phyloP scores from a whole-genome alignment of 1,284 basidiomycete species.

The Crepidotus sp. region DNA sequence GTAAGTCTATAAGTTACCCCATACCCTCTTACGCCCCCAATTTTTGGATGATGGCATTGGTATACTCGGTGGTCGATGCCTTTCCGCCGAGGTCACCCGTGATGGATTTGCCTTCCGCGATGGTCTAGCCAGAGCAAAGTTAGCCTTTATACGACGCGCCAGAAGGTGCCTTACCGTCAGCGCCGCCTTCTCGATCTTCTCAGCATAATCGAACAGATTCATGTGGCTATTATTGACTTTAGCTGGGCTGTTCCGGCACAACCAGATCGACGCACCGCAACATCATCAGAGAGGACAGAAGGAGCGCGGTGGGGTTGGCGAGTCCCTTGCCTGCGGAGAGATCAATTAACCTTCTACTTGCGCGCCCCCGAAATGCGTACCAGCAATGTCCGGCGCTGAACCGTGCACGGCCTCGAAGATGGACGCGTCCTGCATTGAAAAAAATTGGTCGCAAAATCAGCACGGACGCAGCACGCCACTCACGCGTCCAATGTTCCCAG shows the following conservation, averaged over 20 bases:
- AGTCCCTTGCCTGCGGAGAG: conserved; percentile 65
- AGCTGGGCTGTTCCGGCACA: conserved; percentile 12
- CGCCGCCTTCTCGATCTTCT: conserved; percentile 88
- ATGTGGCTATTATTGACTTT: conserved; percentile 66
- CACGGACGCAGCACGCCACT: conserved; percentile 22
- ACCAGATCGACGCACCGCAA: conserved; percentile 50
- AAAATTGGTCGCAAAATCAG: neutral
- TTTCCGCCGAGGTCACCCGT: conserved; percentile 92
- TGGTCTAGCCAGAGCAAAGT: conserved; percentile 51
- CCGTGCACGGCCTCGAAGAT: conserved; percentile 99
- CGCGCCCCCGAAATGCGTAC: conserved; percentile 1
- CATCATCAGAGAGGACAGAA: conserved; percentile 97
- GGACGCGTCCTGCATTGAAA: conserved; percentile 71
- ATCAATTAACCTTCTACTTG: conserved; percentile 1
- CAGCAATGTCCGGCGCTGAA: conserved; percentile 84
- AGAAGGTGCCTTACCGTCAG: conserved; percentile 51
- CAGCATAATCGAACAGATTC: conserved; percentile 80
- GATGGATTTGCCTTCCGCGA: conserved; percentile 89
- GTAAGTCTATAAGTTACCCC: conserved; percentile 16
- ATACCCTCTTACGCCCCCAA: conserved; percentile 35
- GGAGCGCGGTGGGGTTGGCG: conserved; percentile 95
- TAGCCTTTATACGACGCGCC: conserved; percentile 17
- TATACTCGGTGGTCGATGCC: conserved; percentile 82
- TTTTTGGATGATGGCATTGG: conserved; percentile 77
- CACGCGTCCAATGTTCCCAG: conserved; percentile 94